Evolutionary conservation across 495 filamentous ascomycete species (phyloP), one percentile per base, ranked within the genome.

Genomic region (Bacidia rubella): DNA sequence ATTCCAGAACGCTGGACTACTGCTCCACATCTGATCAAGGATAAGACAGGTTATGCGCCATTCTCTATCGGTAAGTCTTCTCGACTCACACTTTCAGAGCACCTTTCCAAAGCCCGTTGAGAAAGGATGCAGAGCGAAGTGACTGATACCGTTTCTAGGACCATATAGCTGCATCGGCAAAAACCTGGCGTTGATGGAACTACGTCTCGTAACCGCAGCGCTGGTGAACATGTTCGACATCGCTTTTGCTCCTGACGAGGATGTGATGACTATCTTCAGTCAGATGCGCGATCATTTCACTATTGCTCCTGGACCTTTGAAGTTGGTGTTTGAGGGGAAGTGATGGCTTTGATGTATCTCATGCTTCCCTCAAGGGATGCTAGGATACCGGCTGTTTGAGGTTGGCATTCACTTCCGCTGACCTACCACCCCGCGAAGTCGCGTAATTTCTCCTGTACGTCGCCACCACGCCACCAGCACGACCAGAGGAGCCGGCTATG

Each of bases 151-250:
- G 7, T 22, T 52, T 32, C 21, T 52, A 46, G 62, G 64, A n/a
- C 54, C 52, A 15, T 60, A 62, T 22, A 35, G 38, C 27, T 66
- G 65, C 49, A 58, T 66, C 23, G 65, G 65, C 1, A 57, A 59
- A 24, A 57, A 54, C 1, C 49, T 68, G 2, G 65, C 62, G 2
- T 23, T 66, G 51, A 48, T 62, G 48, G 57, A 65, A 0, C 10
- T 68, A 17, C 60, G 63, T 11, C 52, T 49, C 17, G 54, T 49
- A 2, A 2, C 62, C 2, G 63, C 63, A 1, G 47, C 47, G 0
- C 40, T 65, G 11, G 35, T 66, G 7, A 57, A 41, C n/a, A 42
- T 49, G 1, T 65, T 59, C 29, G 60, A 65, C 22, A 27, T 67
- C 11, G 23, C 38, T 1, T 65, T 65, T 47, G 61, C 62, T 12